A percentile compares a stretch with the other conserved stretches of the same genome.
These are phyloP conservation scores for Hortaea werneckii DNA, from an alignment of 2,329 filamentous ascomycete genomes.

Conservation along the genomic window DNA sequence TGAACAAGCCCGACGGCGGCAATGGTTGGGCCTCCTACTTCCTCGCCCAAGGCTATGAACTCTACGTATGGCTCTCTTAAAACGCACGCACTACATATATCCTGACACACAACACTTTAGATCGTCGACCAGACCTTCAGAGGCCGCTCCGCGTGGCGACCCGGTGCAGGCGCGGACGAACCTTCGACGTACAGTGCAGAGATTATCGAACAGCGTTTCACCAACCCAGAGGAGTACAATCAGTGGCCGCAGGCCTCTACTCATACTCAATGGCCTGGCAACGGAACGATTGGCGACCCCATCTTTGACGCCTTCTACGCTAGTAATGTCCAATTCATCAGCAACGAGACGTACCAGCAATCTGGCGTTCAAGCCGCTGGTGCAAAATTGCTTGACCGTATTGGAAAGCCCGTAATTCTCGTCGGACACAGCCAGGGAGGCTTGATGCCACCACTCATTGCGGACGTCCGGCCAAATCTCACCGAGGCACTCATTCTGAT, in stretches of 20 bases:
- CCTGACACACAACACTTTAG: no score
- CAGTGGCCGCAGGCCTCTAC: conserved; percentile 6
- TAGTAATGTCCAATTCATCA: neutral
- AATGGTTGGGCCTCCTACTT: neutral
- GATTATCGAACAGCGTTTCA: neutral
- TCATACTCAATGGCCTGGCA: conserved; percentile 14
- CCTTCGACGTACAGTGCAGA: neutral
- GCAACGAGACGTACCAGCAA: neutral
- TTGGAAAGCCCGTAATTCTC: neutral
- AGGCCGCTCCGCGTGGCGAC: neutral
- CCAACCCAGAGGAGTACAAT: neutral
- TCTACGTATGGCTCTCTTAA: neutral
- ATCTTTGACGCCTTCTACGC: conserved; percentile 20
- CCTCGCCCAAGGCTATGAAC: neutral
- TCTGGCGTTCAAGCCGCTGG: neutral
- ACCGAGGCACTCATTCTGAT: neutral
- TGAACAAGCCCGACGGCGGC: neutral
- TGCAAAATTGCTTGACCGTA: neutral
- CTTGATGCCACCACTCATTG: neutral
- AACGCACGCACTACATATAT: no score
- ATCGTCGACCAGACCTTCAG: neutral
- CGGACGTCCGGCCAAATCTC: neutral
- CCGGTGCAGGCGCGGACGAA: neutral
- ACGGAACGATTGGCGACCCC: conserved; percentile 14
- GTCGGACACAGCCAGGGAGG: neutral